Conservation (phyloP, 257 asterid species). For the Rehmannia glutinosa region DNA sequence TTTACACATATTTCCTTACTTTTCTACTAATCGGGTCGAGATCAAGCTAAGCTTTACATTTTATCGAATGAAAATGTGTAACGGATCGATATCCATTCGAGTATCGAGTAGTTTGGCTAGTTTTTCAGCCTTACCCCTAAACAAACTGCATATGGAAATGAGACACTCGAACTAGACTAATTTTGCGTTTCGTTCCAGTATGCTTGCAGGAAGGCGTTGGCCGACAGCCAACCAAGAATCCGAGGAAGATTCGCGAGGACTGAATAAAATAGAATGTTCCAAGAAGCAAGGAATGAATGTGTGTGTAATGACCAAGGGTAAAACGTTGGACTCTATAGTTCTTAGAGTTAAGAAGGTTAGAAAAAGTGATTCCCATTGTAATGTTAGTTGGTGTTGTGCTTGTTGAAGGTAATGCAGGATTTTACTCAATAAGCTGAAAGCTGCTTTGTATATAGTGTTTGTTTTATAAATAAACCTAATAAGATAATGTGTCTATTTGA, state of each 20-base stretch:
- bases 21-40: too few species aligned
- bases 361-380: neutral
- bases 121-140: too few species aligned
- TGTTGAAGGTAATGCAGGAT: slow-evolving; percentile 5
- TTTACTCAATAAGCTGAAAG: slow-evolving; percentile 11
- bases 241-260: slow-evolving; percentile 91
- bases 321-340: slow-evolving; percentile 18
- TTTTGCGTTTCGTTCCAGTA: slow-evolving; percentile 37
- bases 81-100: too few species aligned
- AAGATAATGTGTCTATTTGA: too few species aligned
- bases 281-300: slow-evolving; percentile 35
- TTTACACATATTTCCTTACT: too few species aligned
- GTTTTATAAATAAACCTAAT: too few species aligned
- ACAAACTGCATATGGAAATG: too few species aligned
- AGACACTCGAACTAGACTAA: too few species aligned
- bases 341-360: slow-evolving; percentile 5
- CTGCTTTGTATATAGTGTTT: neutral
- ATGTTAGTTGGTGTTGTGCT: neutral
- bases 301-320: too few species aligned
- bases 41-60: too few species aligned
- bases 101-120: too few species aligned
- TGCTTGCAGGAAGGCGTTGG: slow-evolving; percentile 96
- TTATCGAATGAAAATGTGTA: too few species aligned
- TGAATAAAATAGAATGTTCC: slow-evolving; percentile 39
- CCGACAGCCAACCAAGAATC: slow-evolving; percentile 88